Conservation (phyloP, 2,329 filamentous ascomycete species). For the Pseudogymnoascus sp. region DNA sequence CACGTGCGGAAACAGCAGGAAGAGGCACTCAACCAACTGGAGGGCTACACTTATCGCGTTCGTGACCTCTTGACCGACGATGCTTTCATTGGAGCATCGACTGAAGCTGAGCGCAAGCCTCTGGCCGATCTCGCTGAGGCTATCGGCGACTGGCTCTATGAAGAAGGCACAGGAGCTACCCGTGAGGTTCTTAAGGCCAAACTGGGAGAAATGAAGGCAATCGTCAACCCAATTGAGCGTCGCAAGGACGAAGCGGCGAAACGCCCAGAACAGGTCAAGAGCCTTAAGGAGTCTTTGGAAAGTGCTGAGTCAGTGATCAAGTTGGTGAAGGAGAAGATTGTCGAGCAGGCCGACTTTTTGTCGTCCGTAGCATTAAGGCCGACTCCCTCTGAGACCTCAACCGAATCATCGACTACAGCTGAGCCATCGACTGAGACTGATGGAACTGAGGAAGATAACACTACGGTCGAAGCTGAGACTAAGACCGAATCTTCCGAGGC, state of each 20-base stretch:
- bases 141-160: constrained; percentile 85
- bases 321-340: constrained; percentile 63
- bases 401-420: constrained; percentile 34
- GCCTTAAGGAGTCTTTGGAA: constrained; percentile 63
- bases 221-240: constrained; percentile 70
- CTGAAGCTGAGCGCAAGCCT: constrained; percentile 55
- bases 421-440: constrained; percentile 36
- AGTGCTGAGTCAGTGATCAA: constrained; percentile 64
- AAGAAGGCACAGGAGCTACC: constrained; percentile 69
- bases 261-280: constrained; percentile 62
- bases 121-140: constrained; percentile 62
- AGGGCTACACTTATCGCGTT: constrained; percentile 83
- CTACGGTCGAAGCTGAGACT: constrained; percentile 24
- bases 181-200: constrained; percentile 68
- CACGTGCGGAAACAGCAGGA: constrained; percentile 68
- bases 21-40: constrained; percentile 86
- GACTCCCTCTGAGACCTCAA: constrained; percentile 43
- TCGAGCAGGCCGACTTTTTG: constrained; percentile 33
- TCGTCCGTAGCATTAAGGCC: background rate
- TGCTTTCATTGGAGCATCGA: constrained; percentile 65
- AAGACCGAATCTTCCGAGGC: constrained; percentile 28
- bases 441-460: constrained; percentile 68
- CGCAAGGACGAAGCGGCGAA: constrained; percentile 65
- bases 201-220: constrained; percentile 67
- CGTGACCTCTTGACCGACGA: constrained; percentile 76